Evolutionary conservation across 2,329 filamentous ascomycete species (phyloP).

Genomic region (Colletotrichum costaricense): DNA sequence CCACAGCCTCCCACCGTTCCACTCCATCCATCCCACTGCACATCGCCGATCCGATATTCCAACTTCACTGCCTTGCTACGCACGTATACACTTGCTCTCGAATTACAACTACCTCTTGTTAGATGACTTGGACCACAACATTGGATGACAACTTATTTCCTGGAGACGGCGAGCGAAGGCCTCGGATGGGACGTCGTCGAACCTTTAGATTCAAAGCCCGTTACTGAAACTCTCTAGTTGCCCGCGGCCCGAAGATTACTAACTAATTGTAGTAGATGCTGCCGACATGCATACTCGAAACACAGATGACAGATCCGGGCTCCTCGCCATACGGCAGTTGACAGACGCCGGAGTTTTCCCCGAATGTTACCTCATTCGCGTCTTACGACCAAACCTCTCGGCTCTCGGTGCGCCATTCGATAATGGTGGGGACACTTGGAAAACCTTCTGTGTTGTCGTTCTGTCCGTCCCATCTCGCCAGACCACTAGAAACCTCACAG

Average conservation of each 20-base stretch:
- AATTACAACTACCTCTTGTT: not conserved
- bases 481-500: not conserved
- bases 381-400: not conserved
- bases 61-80: not conserved
- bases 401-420: not conserved
- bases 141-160: not conserved
- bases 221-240: not conserved
- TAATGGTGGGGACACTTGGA: not conserved
- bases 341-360: not conserved
- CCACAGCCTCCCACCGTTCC: not conserved
- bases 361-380: not conserved
- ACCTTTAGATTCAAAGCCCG: not conserved
- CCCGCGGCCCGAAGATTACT: too few species aligned
- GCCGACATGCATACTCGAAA: not conserved
- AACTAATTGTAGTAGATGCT: not conserved
- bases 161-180: not conserved
- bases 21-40: not conserved
- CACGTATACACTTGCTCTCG: not conserved
- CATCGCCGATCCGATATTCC: not conserved
- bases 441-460: not conserved
- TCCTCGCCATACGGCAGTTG: not conserved
- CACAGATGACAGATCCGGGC: not conserved
- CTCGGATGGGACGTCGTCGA: not conserved
- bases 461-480: conserved; percentile 7
- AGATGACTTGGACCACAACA: not conserved